Evolutionary conservation across 2,329 filamentous ascomycete genomes (phyloP), one percentile per base, ranked within the genome.

Genomic region (Bipolaris sorokiniana): DNA sequence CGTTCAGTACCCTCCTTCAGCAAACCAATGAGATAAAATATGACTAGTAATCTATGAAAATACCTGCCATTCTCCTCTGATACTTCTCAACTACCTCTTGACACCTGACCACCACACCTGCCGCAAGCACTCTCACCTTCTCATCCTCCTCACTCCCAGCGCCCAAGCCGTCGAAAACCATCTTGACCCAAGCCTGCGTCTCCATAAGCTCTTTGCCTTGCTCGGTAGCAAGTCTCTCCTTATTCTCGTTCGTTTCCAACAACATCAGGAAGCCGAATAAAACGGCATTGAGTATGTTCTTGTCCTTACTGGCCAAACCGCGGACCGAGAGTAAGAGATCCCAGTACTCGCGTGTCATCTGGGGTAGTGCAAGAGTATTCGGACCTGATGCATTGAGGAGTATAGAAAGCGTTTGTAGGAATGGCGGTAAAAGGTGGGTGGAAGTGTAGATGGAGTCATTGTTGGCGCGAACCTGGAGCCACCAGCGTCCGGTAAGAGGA

Each of bases 321-420:
- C 89, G 84, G 2, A 97, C 81, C 2, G 84, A 81, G 66, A 97
- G 85, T 2, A 98, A 80, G n/a, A 99, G 78, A 44, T 89, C 85
- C 86, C 93, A 93, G 16, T 96, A 85, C 76, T 97, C 92, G 9
- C 86, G 81, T 1, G 92, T 97, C 81, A 97, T 88, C 53, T 91
- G 86, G 1, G 89, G 87, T 0, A 98, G 83, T 1, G 86, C 83
- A 0, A 93, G 81, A 0, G 90, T 93, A 51, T 89, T 87, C 0
- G 93, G 90, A 0, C 95, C 95, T 0, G 90, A 86, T 0, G 94
- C 90, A 65, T 97, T 89, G 44, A 98, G 79, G 33, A 97, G 80
- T 7, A 99, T 81, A 1, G 90, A 89, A 0, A 98, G 82, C 0
- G 95, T 99, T 75, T 96, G 93, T 33, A 98, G 80, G 74, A 92